Conservation (phyloP, 139 green algal species). For the Spirogloea muscicola region DNA sequence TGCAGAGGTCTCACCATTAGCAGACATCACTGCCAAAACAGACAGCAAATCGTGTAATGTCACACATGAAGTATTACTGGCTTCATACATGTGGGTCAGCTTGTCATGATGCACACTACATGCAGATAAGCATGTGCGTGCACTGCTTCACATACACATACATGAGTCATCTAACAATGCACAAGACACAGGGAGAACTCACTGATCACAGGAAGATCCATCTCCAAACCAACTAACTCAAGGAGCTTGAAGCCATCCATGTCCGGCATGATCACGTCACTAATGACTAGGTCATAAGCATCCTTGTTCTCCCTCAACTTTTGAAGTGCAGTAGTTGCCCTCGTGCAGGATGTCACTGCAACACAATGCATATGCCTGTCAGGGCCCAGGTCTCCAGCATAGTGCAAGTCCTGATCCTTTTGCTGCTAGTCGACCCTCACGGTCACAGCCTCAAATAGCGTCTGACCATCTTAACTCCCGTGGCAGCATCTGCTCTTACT, state of each 20-base stretch:
- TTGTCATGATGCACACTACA: slow-evolving; percentile 1
- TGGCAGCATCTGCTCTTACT: no score
- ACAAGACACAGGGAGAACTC: no score
- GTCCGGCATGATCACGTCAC: slow-evolving; percentile 96
- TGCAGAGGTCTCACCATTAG: slow-evolving; percentile 78
- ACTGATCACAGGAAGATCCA: slow-evolving; percentile 93
- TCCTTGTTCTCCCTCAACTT: slow-evolving; percentile 26
- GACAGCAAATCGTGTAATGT: no score
- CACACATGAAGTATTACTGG: no score
- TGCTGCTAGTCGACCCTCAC: no score
- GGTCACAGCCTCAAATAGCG: no score
- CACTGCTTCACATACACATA: background rate
- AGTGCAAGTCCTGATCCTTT: no score
- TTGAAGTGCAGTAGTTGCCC: background rate
- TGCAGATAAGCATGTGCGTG: background rate
- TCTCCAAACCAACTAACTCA: slow-evolving; percentile 80
- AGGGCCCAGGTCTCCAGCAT: no score
- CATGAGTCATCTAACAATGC: no score
- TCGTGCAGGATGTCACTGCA: slow-evolving; percentile 22
- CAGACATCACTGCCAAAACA: slow-evolving; percentile 96
- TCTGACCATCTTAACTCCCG: no score
- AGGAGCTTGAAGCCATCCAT: slow-evolving; percentile 96
- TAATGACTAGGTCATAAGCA: slow-evolving; percentile 87
- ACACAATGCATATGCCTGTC: no score
- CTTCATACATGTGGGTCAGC: no score